Evolutionary conservation across 1,139 yeast species (phyloP).

Genomic region (Protomyces lactucae-debilis): DNA sequence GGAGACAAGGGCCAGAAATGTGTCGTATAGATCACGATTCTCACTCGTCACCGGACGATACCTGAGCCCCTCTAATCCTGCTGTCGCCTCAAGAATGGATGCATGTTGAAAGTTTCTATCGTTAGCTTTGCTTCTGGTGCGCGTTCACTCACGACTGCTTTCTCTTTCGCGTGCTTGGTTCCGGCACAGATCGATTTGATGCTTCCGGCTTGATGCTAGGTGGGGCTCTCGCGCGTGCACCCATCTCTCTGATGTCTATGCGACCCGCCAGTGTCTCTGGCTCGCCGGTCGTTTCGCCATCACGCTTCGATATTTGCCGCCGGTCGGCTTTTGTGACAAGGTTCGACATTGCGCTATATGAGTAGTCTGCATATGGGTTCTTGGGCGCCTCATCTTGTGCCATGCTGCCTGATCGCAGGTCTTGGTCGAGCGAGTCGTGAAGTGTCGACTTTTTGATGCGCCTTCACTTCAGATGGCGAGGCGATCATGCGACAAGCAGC

Average conservation of each 20-base stretch:
- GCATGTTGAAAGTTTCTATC: constrained; percentile 3
- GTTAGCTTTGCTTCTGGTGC: background rate
- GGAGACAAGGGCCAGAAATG: constrained; percentile 50
- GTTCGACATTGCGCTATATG: constrained; percentile 57
- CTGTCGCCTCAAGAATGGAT: constrained; percentile 39
- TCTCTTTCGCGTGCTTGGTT: constrained; percentile 22
- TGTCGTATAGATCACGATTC: constrained; percentile 46
- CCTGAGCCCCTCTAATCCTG: constrained; percentile 42
- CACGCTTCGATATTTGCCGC: constrained; percentile 45
- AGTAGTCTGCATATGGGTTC: constrained; percentile 18
- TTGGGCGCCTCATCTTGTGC: constrained; percentile 15
- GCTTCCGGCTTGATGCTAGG: constrained; percentile 19
- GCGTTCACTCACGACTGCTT: constrained; percentile 28
- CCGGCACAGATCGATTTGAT: constrained; percentile 24
- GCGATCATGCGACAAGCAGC: no score
- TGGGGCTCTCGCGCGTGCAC: constrained; percentile 46
- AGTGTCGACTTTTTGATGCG: no score
- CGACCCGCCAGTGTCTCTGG: constrained; percentile 71
- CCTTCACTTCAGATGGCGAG: no score
- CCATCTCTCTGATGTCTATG: constrained; percentile 64
- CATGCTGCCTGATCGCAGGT: background rate
- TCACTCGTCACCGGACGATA: constrained; percentile 52
- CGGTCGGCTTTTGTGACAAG: constrained; percentile 62
- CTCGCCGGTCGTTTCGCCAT: constrained; percentile 51
- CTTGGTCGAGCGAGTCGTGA: background rate